Conservation (phyloP, 2,329 filamentous ascomycete species). For the Arthrinium phaeospermum region DNA sequence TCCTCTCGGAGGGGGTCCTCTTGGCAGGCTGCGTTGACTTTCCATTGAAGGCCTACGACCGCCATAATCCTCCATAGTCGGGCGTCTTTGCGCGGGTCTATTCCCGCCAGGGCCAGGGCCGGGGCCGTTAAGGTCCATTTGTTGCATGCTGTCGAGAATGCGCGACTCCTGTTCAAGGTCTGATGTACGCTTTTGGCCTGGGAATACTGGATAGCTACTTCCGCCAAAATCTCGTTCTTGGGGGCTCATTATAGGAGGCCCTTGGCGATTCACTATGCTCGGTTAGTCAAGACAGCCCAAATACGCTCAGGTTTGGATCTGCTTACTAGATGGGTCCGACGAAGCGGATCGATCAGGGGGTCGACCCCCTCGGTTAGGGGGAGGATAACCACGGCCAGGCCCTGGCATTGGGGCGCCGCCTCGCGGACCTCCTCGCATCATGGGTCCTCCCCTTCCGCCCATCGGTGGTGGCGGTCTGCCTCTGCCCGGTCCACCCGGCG, state of each 20-base stretch:
- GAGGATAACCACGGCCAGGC: constrained; percentile 34
- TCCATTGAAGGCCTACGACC: constrained; percentile 40
- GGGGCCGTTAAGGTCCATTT: constrained; percentile 45
- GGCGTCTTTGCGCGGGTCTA: constrained; percentile 40
- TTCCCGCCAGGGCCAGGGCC: constrained; percentile 29
- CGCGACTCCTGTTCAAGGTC: constrained; percentile 48
- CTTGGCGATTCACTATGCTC: constrained; percentile 30
- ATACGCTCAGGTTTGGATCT: background rate
- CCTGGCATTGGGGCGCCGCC: constrained; percentile 33
- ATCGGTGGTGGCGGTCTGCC: constrained; percentile 42
- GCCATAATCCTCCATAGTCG: constrained; percentile 43
- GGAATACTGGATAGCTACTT: constrained; percentile 49
- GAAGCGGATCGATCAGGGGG: constrained; percentile 45
- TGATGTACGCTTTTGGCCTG: constrained; percentile 45
- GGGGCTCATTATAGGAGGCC: constrained; percentile 32
- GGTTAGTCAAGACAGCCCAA: background rate
- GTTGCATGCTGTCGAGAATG: constrained; percentile 49
- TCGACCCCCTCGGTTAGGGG: constrained; percentile 43
- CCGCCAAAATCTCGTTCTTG: constrained; percentile 43
- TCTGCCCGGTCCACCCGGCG: constrained; percentile 40
- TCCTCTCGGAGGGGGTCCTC: constrained; percentile 44
- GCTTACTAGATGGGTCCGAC: constrained; percentile 43
- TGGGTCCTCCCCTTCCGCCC: constrained; percentile 52
- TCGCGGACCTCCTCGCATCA: constrained; percentile 44
- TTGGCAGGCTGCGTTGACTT: constrained; percentile 36